Evolutionary conservation across 352 stramenopile genomes (phyloP), one percentile per base, ranked within the genome.

Genomic region (Sclerospora graminicola): DNA sequence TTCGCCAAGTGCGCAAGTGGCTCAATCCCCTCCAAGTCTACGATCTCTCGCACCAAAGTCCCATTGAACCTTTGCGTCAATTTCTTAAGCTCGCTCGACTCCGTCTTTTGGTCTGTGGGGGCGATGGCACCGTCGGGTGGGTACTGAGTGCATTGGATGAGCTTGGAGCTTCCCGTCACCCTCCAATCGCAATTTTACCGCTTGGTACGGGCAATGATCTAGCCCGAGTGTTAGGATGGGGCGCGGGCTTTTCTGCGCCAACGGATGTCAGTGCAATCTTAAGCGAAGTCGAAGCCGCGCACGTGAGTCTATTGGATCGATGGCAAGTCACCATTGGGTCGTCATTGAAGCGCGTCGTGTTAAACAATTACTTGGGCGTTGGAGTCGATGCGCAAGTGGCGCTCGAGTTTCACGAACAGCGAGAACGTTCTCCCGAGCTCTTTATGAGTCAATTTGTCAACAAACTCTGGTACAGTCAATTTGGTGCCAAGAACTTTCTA

Each of bases 11-110:
- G 42, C 76, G 89, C 13, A 74, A 81, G 13, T 82, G 95, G 57
- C 66, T 98, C 4, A 98, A 98, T 62, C 92, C 95, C 9, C 79
- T 98, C 40, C 95, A 98, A 69, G 66, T 98, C 10, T 96, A 94
- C 60, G 94, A 98, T 44, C 61, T 98, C 10, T 88, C 84, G 7
- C 67, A 95, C 42, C 86, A 95, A 52, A 84, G 83, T 31, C 95
- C 94, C n/a, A 69, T 96, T 27, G 79, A 84, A 21, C 68, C 95
- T 5, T 60, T 98, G 27, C 61, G 85, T 38, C 87, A 84, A 27
- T 98, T 97, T 69, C 72, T 77, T n/a, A 60, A 82, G 19, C 65
- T 97, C 1, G 78, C 71, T 11, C 63, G 84, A 5, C 67, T 97
- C 8, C 79, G 93, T 8, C 89, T 98, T 41, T 64, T 98, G 21